Evolutionary conservation across 768 basidiomycete species (phyloP), one percentile per base, ranked within the genome.

Genomic region (Auriscalpium microsporum): DNA sequence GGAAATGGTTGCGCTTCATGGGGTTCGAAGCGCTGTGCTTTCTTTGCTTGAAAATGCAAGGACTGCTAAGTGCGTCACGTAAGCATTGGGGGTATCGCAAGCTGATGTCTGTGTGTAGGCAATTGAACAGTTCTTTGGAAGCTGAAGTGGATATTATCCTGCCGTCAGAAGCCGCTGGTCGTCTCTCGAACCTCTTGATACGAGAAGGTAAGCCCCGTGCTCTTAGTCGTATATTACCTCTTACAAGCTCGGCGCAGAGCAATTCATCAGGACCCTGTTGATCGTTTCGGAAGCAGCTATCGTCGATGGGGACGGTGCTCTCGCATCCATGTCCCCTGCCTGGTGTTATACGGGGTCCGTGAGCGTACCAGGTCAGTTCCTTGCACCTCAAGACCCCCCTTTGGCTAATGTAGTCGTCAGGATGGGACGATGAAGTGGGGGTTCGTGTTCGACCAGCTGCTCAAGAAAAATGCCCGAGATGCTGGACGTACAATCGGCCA

Each of bases 381-480:
- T 10, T 19, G 34, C 33, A 9, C 13, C 33, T 56, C 9, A 40
- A 8, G 10, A 6, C 10, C 14, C 16, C 19, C 16, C 13, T 28
- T 28, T 28, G 28, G 28, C 28, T 28, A 4, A 28, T 4, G 7
- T 7, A 7, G 4, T 2, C 1, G 2, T 53, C 40, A 64, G 68
- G 59, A 62, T 3, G 61, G 63, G 19, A 52, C 57, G 11, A 56
- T 84, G 28, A 28, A 28, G 28, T 28, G 3, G 71, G 68, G 0
- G 70, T 91, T 52, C 76, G 78, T 13, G 72, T 89, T n/a, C 74
- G 75, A 16, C 86, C 89, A 14, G 80, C 90, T 10, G 71, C 68
- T 4, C 57, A 69, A 51, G 64, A 73, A 19, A 94, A 95, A 67
- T 98, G 95, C 67, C 90, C 93, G 21, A 80, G 94, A 14, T 98